Percentiles rank a stretch among this genome's conserved stretches.
phyloP scores from a whole-genome alignment of 495 filamentous ascomycete genomes.

The Aspergillus haitiensis region DNA sequence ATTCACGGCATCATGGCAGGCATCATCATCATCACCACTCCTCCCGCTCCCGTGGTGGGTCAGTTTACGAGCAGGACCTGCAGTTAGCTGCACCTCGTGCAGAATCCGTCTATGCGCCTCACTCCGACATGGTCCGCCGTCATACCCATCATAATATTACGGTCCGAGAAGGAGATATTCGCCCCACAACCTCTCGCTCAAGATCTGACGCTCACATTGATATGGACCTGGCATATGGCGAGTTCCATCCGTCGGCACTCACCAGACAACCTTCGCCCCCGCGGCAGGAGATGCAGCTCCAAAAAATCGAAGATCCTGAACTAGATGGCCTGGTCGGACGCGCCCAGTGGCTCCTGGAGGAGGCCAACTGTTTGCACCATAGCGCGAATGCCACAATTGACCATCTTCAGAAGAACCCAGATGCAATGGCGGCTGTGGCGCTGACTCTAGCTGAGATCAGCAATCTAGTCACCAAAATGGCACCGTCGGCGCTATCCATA shows the following conservation, averaged over 20 bases:
- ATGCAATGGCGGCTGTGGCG: slow-evolving; percentile 92
- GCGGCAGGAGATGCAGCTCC: slow-evolving; percentile 22
- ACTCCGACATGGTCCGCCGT: slow-evolving; percentile 43
- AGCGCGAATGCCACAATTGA: slow-evolving; percentile 79
- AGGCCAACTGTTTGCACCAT: slow-evolving; percentile 84
- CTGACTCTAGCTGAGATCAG: slow-evolving; percentile 90
- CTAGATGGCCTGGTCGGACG: slow-evolving; percentile 64
- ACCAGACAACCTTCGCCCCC: slow-evolving; percentile 33
- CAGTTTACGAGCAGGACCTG: slow-evolving; percentile 40
- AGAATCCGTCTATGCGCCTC: slow-evolving; percentile 26
- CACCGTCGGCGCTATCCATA: slow-evolving; percentile 69
- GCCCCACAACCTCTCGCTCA: slow-evolving; percentile 36
- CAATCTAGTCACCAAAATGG: slow-evolving; percentile 77
- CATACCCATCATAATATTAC: slow-evolving; percentile 47
- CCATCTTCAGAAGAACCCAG: slow-evolving; percentile 86
- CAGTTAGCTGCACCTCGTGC: slow-evolving; percentile 25
- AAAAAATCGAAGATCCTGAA: slow-evolving; percentile 52
- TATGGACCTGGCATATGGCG: slow-evolving; percentile 85
- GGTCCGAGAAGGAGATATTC: slow-evolving; percentile 27
- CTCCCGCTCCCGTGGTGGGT: slow-evolving; percentile 20
- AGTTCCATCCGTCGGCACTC: slow-evolving; percentile 43
- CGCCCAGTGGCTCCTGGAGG: slow-evolving; percentile 72
- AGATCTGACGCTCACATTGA: slow-evolving; percentile 66
- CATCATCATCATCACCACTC: slow-evolving; percentile 30
- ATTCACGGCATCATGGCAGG: slow-evolving; percentile 37